Conservation (phyloP, 2,329 filamentous ascomycete genomes). For the Epichloe amarillans region DNA sequence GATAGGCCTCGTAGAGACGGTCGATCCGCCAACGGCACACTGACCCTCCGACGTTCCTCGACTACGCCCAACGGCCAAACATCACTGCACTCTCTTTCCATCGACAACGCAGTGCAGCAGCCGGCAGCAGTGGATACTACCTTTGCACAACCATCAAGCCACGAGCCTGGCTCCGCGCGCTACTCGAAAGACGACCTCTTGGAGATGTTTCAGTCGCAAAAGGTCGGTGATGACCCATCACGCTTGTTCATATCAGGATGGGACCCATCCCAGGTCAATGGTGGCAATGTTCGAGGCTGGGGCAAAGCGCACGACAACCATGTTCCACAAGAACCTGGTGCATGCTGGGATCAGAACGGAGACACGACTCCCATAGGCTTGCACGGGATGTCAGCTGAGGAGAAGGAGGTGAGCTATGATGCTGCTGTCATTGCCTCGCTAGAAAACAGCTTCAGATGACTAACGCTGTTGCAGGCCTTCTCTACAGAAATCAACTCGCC, state of each 20-base stretch:
- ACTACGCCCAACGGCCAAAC: constrained; percentile 38
- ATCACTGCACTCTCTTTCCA: constrained; percentile 23
- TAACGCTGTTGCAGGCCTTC: constrained; percentile 47
- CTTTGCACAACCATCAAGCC: constrained; percentile 17
- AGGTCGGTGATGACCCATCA: constrained; percentile 40
- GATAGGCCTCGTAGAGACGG: constrained; percentile 45
- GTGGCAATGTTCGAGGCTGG: constrained; percentile 52
- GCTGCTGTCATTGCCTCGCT: background rate
- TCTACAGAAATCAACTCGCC: constrained; percentile 82
- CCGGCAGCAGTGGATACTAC: constrained; percentile 21
- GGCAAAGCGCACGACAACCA: constrained; percentile 65
- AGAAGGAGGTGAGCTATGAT: constrained; percentile 38
- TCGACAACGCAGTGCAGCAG: constrained; percentile 27
- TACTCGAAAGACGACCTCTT: constrained; percentile 73
- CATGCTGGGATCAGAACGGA: constrained; percentile 76
- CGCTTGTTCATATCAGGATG: constrained; percentile 62
- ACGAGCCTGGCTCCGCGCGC: constrained; percentile 35
- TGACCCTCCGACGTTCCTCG: constrained; percentile 51
- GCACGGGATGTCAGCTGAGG: constrained; percentile 51
- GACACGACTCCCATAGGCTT: constrained; percentile 58
- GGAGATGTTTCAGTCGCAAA: constrained; percentile 48
- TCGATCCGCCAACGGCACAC: constrained; percentile 46
- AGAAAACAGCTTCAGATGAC: constrained; percentile 5
- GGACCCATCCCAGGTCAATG: constrained; percentile 63
- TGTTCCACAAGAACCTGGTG: constrained; percentile 66